A percentile compares a stretch with the other conserved stretches of the same genome.
phyloP scores from a whole-genome alignment of 2,329 filamentous ascomycete species.

The Dendrostoma leiphaemia region DNA sequence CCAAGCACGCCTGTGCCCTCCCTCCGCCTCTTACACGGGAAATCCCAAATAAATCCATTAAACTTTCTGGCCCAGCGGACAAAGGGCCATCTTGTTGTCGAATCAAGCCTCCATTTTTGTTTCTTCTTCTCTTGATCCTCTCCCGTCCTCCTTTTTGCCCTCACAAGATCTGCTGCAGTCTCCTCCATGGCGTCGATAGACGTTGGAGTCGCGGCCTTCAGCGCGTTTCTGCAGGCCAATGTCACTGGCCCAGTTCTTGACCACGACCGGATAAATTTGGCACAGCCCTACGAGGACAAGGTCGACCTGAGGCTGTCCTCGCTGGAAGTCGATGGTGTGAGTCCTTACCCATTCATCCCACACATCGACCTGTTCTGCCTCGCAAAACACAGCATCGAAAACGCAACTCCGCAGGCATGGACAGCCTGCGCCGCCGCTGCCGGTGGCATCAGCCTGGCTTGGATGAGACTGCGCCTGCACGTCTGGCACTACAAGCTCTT shows the following conservation, averaged over 20 bases:
- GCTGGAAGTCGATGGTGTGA: conserved; percentile 79
- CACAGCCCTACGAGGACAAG: conserved; percentile 4
- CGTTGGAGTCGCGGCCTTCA: conserved; percentile 66
- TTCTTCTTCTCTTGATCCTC: not conserved
- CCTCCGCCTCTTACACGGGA: too few species aligned
- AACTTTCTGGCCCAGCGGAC: too few species aligned
- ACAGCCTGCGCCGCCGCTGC: not conserved
- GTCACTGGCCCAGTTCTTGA: conserved; percentile 82
- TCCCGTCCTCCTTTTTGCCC: not conserved
- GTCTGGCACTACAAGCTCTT: conserved; percentile 66
- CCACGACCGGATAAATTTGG: conserved; percentile 10
- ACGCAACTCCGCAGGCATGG: conserved; percentile 35
- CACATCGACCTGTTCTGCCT: conserved; percentile 81
- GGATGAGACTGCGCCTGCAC: conserved; percentile 69
- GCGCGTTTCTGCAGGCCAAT: conserved; percentile 81
- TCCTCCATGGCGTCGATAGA: conserved; percentile 25
- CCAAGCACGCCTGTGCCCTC: too few species aligned
- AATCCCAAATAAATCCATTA: too few species aligned
- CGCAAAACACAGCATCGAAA: conserved; percentile 51
- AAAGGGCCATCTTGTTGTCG: too few species aligned
- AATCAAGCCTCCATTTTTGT: not conserved
- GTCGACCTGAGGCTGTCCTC: conserved; percentile 62
- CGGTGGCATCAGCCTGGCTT: conserved; percentile 42
- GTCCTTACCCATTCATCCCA: conserved; percentile 81
- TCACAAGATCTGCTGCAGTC: not conserved